Evolutionary conservation across 176 grass and related monocot genomes (phyloP).

Genomic region (Ananas comosus): DNA sequence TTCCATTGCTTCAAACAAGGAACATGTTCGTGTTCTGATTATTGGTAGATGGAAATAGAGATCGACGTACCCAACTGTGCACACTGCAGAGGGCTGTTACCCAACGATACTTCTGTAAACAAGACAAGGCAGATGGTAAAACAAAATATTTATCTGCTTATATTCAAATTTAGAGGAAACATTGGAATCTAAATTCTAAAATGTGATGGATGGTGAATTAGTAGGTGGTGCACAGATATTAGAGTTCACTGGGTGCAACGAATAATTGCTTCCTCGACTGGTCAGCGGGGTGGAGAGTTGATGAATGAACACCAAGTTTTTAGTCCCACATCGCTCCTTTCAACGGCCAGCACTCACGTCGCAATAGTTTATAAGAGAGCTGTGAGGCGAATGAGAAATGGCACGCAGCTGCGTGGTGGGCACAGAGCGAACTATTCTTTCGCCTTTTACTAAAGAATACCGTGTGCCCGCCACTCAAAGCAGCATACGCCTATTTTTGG

Average conservation of each 20-base stretch:
- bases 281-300: background rate
- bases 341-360: background rate
- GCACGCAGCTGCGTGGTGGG: background rate
- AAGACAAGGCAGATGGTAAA: too few species aligned
- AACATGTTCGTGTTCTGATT: slow-evolving; percentile 33
- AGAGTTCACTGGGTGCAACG: too few species aligned
- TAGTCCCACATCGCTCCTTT: background rate
- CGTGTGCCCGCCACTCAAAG: slow-evolving; percentile 1
- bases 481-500: slow-evolving; percentile 19
- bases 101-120: too few species aligned
- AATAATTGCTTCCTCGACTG: background rate
- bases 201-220: too few species aligned
- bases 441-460: slow-evolving; percentile 23
- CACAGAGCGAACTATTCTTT: slow-evolving; percentile 18
- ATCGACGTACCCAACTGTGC: too few species aligned
- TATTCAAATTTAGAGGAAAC: too few species aligned
- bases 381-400: background rate
- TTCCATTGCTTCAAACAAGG: slow-evolving; percentile 31
- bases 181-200: too few species aligned
- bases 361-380: too few species aligned
- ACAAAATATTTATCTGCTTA: too few species aligned
- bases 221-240: too few species aligned
- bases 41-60: background rate
- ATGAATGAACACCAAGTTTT: background rate
- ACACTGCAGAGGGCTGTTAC: too few species aligned